Percentiles rank a stretch among this genome's conserved stretches.
phyloP scores from a whole-genome alignment of 73 alveolate genomes.

The Paramecium tetraurelia region DNA sequence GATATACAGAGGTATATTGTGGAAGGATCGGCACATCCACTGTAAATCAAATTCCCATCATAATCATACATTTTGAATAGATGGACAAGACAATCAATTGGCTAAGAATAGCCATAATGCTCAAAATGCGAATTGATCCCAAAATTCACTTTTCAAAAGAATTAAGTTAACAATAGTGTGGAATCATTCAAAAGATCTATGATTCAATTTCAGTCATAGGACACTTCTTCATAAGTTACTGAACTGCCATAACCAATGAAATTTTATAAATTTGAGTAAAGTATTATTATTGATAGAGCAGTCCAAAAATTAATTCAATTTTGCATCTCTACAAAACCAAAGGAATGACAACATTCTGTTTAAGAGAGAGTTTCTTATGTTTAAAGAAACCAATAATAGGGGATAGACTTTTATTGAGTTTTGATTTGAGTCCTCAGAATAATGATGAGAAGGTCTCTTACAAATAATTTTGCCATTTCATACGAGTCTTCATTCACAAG shows the following conservation, averaged over 20 bases:
- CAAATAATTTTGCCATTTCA: not conserved
- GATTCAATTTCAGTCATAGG: not conserved
- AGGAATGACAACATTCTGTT: not conserved
- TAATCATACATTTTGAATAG: not conserved
- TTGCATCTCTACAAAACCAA: not conserved
- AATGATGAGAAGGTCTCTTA: not conserved
- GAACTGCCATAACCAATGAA: conserved; percentile 16
- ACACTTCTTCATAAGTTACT: not conserved
- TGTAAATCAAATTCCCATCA: conserved; percentile 32
- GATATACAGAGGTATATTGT: not conserved
- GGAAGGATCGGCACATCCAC: not conserved
- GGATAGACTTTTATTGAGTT: conserved; percentile 16
- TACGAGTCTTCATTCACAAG: not conserved
- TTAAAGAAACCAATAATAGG: conserved; percentile 32
- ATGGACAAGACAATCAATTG: conserved; percentile 24
- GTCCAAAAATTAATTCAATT: not conserved
- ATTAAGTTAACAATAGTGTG: not conserved
- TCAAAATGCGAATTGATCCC: not conserved
- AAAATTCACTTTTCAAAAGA: not conserved
- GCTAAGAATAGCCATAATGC: not conserved
- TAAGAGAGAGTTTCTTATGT: not conserved
- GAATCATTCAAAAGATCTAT: not conserved
- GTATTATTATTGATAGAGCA: not conserved
- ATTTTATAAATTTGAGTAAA: conserved; percentile 40
- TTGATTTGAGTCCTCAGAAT: not conserved